Evolutionary conservation across 2,329 filamentous ascomycete species (phyloP).

Genomic region (Delphinella strobiligena): DNA sequence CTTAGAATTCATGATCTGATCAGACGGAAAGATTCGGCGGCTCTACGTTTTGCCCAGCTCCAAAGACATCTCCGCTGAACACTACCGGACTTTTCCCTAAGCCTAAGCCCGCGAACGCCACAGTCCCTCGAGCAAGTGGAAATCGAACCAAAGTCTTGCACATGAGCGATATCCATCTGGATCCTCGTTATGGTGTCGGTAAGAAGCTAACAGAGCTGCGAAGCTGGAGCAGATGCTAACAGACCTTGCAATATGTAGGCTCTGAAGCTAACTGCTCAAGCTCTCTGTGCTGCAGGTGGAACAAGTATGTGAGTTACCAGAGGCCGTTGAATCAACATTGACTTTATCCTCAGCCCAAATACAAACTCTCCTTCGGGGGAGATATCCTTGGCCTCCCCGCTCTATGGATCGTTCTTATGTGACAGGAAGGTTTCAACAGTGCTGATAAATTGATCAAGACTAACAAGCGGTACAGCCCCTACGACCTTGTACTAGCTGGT

Average conservation of each 20-base stretch:
- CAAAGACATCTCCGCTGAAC: constrained; percentile 33
- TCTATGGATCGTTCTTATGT: constrained; percentile 44
- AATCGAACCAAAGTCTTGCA: constrained; percentile 44
- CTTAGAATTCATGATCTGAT: background rate
- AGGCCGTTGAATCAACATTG: background rate
- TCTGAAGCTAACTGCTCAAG: constrained; percentile 43
- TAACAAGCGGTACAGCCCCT: no score
- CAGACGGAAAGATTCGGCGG: background rate
- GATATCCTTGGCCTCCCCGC: constrained; percentile 35
- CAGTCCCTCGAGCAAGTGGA: constrained; percentile 30
- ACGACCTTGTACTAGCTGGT: constrained; percentile 44
- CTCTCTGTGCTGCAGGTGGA: constrained; percentile 40
- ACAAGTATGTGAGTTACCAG: constrained; percentile 12
- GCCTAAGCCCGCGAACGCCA: constrained; percentile 39
- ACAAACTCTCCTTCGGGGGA: constrained; percentile 20
- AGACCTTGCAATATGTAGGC: background rate
- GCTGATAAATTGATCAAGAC: no score
- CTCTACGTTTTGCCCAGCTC: constrained; percentile 33
- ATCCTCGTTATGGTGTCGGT: constrained; percentile 40
- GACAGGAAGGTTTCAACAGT: no score
- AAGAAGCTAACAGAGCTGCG: background rate
- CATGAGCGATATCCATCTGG: constrained; percentile 38
- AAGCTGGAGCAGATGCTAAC: background rate
- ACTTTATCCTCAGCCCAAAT: constrained; percentile 20
- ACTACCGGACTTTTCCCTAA: constrained; percentile 39